Base-by-base conservation (phyloP, 148 eudicot genomes). In the Chenopodium suecicum region DNA sequence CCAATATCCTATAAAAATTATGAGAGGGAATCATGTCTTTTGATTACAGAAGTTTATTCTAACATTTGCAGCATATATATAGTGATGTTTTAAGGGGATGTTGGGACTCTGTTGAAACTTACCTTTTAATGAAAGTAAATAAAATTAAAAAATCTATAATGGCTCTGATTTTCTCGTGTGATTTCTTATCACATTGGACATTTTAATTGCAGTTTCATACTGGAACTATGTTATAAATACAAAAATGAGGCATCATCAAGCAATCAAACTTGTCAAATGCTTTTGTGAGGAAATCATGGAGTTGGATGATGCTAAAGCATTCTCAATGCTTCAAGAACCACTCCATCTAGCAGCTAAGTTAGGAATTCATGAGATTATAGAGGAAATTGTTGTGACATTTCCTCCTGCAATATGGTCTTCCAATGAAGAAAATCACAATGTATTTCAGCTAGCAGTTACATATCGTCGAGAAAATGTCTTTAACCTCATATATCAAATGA, bases 401-500 rank as follows among this genome's bases (percentile, higher is more conserved):
- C 85, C 87, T 10, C 73, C 80, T 3, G 82, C 87, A 13, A 79
- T 85, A 22, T 82, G 84, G 85, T 82, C 80, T 58, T 69, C 77
- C 17, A 70, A 85, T 64, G 82, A 85, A 10, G 77, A 85, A 25
- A 75, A 82, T 50, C 82, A 66, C 54, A 82, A 85, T 34, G 60
- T 85, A 52, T 82, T 85, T 79, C 85, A 85, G 54, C n/a, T 85
- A 32, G 87, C 87, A 16, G 85, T 85, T n/a, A 54, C 46, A 17
- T 52, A 82, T 60, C 85, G 87, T 0, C 76, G 78, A 17, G 85
- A 82, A 73, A 82, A 82, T 34, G 85, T 85, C 4, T 82, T 82
- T 50, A 85, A 85, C 65, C 87, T 85, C 41, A 82, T 85, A 56
- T 85, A 74, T 60, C 83, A 79, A 27, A 81, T 85, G 84, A 82